A percentile compares a stretch with the other conserved stretches of the same genome.
These are phyloP conservation scores for Colletotrichum sp. DNA, from an alignment of 2,329 filamentous ascomycete species.

Conservation along the genomic window DNA sequence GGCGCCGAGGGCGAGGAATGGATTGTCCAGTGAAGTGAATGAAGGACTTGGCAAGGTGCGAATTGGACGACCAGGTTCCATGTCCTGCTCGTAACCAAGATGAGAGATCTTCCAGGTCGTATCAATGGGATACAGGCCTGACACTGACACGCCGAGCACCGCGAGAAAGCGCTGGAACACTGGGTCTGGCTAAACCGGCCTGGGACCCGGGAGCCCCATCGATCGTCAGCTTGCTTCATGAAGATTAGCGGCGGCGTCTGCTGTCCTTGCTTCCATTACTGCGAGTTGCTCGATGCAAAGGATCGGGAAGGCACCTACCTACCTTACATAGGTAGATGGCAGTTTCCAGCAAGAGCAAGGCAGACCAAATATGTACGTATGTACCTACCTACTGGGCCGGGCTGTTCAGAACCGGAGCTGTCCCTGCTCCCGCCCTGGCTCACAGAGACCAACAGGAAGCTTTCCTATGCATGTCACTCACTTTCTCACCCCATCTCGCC, in stretches of 20 bases:
- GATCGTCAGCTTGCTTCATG: neutral
- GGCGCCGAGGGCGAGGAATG: neutral
- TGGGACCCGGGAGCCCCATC: neutral
- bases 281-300: neutral
- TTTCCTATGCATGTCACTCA: slow-evolving; percentile 16
- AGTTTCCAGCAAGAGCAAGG: no score
- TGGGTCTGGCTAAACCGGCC: neutral
- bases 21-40: neutral
- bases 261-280: neutral
- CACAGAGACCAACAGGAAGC: neutral
- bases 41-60: neutral
- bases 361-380: no score
- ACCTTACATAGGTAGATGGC: no score
- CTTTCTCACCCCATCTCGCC: slow-evolving; percentile 5
- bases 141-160: neutral
- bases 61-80: neutral
- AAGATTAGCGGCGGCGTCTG: slow-evolving; percentile 8
- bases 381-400: neutral
- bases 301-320: neutral
- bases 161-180: slow-evolving; percentile 3
- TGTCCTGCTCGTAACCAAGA: neutral
- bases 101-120: neutral
- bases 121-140: neutral
- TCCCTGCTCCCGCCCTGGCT: slow-evolving; percentile 1
- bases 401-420: neutral